Conservation (phyloP, 2,329 filamentous ascomycete species). For the Colletotrichum neosansevieriae region DNA sequence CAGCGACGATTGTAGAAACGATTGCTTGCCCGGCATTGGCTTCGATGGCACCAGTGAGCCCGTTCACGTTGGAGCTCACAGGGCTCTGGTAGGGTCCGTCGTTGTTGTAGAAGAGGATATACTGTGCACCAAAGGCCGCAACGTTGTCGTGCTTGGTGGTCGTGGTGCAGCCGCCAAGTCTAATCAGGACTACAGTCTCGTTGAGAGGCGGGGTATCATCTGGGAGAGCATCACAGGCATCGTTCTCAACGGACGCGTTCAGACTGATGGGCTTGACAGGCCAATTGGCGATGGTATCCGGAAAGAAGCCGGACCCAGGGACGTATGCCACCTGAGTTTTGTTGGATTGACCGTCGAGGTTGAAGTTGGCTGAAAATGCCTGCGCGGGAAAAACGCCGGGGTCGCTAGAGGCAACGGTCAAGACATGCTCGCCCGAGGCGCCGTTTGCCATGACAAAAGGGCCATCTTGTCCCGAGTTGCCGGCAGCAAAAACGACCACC, state of each 20-base stretch:
- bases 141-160: constrained; percentile 10
- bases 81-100: constrained; percentile 8
- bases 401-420: constrained; percentile 55
- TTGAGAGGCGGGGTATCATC: background rate
- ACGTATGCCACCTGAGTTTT: constrained; percentile 10
- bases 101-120: constrained; percentile 24
- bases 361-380: constrained; percentile 7
- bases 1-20: constrained; percentile 50
- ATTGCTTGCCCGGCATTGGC: constrained; percentile 45
- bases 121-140: constrained; percentile 12
- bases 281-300: constrained; percentile 39
- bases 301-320: constrained; percentile 11
- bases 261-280: constrained; percentile 44
- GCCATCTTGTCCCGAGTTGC: constrained; percentile 62
- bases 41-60: constrained; percentile 43
- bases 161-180: constrained; percentile 10
- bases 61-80: background rate
- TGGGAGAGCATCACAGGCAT: constrained; percentile 44
- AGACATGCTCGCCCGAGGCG: constrained; percentile 54
- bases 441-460: constrained; percentile 59
- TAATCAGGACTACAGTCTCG: constrained; percentile 9
- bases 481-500: constrained; percentile 62
- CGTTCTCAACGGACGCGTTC: constrained; percentile 42
- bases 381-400: constrained; percentile 19
- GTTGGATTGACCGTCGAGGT: constrained; percentile 7